phyloP scores from a whole-genome alignment of 805 yeast genomes.

The Teunomyces gatunensis region DNA sequence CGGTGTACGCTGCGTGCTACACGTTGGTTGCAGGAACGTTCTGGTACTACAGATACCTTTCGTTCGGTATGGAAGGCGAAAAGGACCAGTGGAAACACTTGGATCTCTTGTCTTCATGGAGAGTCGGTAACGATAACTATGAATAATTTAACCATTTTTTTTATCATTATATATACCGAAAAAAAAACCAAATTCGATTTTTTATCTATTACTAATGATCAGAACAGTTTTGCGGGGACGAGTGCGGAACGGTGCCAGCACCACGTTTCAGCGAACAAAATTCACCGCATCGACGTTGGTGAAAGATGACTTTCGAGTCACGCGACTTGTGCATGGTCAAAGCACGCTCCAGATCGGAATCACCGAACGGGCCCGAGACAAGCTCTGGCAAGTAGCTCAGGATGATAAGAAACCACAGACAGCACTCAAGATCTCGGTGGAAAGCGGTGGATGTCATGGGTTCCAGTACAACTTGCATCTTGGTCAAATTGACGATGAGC shows the following conservation, averaged over 20 bases:
- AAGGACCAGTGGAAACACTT: slow-evolving; percentile 38
- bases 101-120: slow-evolving; percentile 41
- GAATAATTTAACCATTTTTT: background rate
- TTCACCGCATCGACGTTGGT: slow-evolving; percentile 6
- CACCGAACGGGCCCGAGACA: slow-evolving; percentile 47
- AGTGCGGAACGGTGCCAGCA: background rate
- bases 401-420: slow-evolving; percentile 56
- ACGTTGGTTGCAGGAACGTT: slow-evolving; percentile 34
- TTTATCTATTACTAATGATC: background rate
- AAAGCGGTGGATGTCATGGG: slow-evolving; percentile 98
- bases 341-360: slow-evolving; percentile 45
- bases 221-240: background rate
- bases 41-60: slow-evolving; percentile 42
- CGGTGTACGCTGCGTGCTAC: slow-evolving; percentile 26
- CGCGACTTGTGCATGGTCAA: slow-evolving; percentile 33
- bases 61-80: slow-evolving; percentile 46
- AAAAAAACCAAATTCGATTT: background rate
- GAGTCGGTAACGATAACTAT: slow-evolving; percentile 39
- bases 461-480: slow-evolving; percentile 83
- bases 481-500: slow-evolving; percentile 40
- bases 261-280: background rate
- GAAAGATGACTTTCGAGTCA: slow-evolving; percentile 28
- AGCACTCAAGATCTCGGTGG: slow-evolving; percentile 76
- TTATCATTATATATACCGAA: background rate
- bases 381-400: slow-evolving; percentile 50